Percentiles rank a stretch among this genome's conserved stretches.
These are phyloP conservation scores for Mycena kentingensis DNA, from an alignment of 768 basidiomycete genomes.

Conservation along the genomic window DNA sequence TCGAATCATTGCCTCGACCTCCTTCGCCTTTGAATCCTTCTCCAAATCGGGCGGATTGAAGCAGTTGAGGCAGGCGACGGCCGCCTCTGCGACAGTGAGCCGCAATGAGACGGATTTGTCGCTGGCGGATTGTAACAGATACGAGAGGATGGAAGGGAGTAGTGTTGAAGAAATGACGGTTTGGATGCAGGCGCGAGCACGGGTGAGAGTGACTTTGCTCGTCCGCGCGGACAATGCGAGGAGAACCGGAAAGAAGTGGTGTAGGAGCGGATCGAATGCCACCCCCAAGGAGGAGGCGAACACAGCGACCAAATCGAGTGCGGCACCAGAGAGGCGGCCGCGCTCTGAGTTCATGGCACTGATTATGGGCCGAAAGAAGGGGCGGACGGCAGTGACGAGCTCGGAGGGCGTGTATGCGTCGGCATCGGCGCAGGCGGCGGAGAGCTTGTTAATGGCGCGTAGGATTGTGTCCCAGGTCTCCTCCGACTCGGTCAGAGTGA, in stretches of 20 bases:
- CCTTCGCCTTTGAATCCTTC: conserved; percentile 61
- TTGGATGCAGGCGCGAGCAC: conserved; percentile 62
- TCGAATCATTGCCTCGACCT: conserved; percentile 72
- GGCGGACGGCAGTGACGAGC: conserved; percentile 52
- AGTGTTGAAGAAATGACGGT: conserved; percentile 69
- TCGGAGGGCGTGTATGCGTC: conserved; percentile 54
- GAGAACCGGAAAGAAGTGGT: conserved; percentile 68
- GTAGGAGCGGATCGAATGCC: conserved; percentile 66
- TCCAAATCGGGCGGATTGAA: conserved; percentile 81
- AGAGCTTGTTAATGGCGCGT: conserved; percentile 48
- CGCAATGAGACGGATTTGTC: conserved; percentile 73
- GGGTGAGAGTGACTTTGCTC: conserved; percentile 75
- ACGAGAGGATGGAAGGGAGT: conserved; percentile 61
- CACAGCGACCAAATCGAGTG: conserved; percentile 61
- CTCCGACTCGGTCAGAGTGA: conserved; percentile 64
- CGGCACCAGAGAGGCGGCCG: conserved; percentile 65
- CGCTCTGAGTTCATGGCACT: conserved; percentile 73
- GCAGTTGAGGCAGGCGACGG: conserved; percentile 66
- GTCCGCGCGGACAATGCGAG: conserved; percentile 69
- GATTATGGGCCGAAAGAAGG: conserved; percentile 54
- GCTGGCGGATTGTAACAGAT: conserved; percentile 57
- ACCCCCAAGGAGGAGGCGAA: conserved; percentile 57
- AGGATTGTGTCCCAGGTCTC: conserved; percentile 78
- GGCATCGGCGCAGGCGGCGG: conserved; percentile 51
- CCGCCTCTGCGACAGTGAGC: conserved; percentile 63